A percentile compares a stretch with the other conserved stretches of the same genome.
These are phyloP conservation scores for Tubosaeta sp. DNA, from an alignment of 768 basidiomycete species.

Conservation along the genomic window DNA sequence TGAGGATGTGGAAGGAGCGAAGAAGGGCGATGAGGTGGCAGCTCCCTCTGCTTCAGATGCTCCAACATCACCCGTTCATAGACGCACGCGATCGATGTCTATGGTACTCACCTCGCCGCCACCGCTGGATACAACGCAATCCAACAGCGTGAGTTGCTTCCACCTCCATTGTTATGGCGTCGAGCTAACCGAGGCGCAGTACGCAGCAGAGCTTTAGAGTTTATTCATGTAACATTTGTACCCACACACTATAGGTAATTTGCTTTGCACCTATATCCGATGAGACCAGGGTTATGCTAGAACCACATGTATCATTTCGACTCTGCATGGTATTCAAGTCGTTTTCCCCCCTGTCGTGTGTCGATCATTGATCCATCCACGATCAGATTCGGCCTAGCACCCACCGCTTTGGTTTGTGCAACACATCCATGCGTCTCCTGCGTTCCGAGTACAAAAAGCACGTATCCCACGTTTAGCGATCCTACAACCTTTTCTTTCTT, in stretches of 20 bases:
- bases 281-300: not conserved
- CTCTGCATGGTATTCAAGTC: constrained; percentile 1
- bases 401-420: not conserved
- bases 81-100: constrained; percentile 28
- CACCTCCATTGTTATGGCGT: too few relatives aligned
- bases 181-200: constrained; percentile 10
- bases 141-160: constrained; percentile 13
- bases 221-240: constrained; percentile 1
- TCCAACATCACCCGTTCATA: constrained; percentile 13
- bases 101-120: constrained; percentile 18
- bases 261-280: not conserved
- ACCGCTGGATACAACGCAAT: constrained; percentile 6
- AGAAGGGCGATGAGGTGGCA: not conserved
- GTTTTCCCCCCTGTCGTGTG: not conserved
- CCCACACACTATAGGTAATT: constrained; percentile 3
- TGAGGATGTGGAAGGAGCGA: not conserved
- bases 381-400: not conserved
- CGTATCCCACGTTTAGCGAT: not conserved
- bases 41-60: not conserved
- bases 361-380: not conserved
- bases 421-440: not conserved
- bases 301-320: constrained; percentile 18
- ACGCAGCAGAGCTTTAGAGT: constrained; percentile 24
- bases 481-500: not conserved
- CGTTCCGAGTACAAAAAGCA: constrained; percentile 4